A percentile compares a stretch with the other conserved stretches of the same genome.
phyloP scores from a whole-genome alignment of 441 rosid genomes.

The Cnidoscolus chayamansa region DNA sequence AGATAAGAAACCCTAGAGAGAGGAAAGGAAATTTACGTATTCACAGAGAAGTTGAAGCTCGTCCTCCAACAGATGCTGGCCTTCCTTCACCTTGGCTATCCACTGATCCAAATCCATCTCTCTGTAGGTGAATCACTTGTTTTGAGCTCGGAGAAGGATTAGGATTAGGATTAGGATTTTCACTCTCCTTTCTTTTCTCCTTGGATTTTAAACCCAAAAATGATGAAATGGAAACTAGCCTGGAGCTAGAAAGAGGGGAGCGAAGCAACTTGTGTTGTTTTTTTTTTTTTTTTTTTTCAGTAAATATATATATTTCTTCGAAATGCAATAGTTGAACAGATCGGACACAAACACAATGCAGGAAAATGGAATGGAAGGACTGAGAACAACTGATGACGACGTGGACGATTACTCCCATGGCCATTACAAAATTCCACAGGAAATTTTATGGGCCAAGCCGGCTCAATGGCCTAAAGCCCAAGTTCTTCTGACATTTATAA shows the following conservation, averaged over 20 bases:
- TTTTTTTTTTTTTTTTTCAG: too few species aligned
- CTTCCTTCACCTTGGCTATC: constrained; percentile 93
- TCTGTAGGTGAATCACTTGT: neutral
- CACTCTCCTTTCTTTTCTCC: neutral
- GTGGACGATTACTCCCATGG: too few species aligned
- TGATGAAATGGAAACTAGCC: neutral
- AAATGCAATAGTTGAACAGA: too few species aligned
- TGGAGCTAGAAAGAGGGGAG: too few species aligned
- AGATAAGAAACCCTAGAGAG: neutral
- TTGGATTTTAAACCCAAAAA: neutral
- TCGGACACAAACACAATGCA: too few species aligned
- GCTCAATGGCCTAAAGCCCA: neutral
- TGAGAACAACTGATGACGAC: too few species aligned
- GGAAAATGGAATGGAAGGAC: too few species aligned
- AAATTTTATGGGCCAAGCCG: neutral
- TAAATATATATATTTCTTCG: too few species aligned
- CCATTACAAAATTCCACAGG: neutral
- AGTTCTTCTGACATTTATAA: too few species aligned
- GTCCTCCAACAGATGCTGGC: constrained; percentile 91
- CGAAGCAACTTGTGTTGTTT: too few species aligned
- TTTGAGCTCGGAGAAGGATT: neutral
- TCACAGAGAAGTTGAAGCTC: constrained; percentile 99
- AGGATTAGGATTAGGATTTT: neutral
- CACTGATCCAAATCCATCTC: constrained; percentile 98
- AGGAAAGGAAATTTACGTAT: constrained; percentile 46